These are phyloP conservation scores for Zea luxurians DNA, from an alignment of 176 grass and related monocot genomes.

Conservation along the genomic window DNA sequence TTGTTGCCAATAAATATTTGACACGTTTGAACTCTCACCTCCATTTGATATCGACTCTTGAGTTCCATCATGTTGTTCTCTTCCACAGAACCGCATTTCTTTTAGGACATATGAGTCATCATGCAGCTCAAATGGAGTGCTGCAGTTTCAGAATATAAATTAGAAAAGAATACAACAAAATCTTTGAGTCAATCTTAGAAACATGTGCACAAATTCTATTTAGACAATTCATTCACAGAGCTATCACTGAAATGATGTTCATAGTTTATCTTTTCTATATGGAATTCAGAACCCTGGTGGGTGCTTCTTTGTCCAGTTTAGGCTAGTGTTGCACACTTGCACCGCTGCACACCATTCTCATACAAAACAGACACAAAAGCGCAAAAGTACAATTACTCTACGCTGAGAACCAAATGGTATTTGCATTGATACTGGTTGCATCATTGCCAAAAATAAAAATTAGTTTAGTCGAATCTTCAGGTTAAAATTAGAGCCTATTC, in stretches of 20 bases:
- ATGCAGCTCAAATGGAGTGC: conserved; percentile 94
- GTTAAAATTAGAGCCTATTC: not conserved
- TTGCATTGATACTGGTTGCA: conserved; percentile 10
- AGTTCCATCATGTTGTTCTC: conserved; percentile 38
- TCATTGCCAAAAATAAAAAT: not conserved
- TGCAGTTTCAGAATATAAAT: conserved; percentile 45
- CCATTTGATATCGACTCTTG: conserved; percentile 47
- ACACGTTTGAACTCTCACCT: conserved; percentile 63
- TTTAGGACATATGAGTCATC: conserved; percentile 90
- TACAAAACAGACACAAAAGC: not conserved
- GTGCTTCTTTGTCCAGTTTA: conserved; percentile 21
- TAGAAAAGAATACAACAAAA: not conserved
- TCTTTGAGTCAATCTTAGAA: not conserved
- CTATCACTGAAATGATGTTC: not conserved
- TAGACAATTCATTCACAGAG: conserved; percentile 18
- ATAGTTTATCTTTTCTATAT: conserved; percentile 7
- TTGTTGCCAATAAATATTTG: conserved; percentile 57
- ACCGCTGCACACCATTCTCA: not conserved
- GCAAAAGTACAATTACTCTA: not conserved
- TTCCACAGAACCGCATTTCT: conserved; percentile 71
- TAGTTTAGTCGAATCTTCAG: not conserved
- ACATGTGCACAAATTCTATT: not conserved
- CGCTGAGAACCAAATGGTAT: not conserved
- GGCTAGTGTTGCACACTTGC: not conserved
- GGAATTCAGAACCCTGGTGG: not conserved